phyloP scores from a whole-genome alignment of 2,329 filamentous ascomycete species.

The Lachnellula hyalina region DNA sequence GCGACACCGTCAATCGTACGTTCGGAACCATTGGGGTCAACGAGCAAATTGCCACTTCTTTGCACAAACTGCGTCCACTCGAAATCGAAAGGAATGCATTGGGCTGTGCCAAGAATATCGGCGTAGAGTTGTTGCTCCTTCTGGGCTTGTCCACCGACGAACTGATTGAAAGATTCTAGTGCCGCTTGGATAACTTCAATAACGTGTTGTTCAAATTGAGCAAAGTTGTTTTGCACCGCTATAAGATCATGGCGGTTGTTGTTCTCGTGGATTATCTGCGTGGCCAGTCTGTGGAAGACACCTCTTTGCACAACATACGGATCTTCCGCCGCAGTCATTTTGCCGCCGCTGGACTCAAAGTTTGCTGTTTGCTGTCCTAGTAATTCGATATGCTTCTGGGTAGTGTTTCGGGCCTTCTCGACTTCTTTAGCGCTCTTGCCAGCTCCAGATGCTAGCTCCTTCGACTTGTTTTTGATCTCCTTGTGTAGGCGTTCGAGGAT shows the following conservation, averaged over 20 bases:
- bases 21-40: slow-evolving; percentile 70
- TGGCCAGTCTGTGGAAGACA: slow-evolving; percentile 77
- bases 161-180: slow-evolving; percentile 76
- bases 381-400: slow-evolving; percentile 94
- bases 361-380: slow-evolving; percentile 79
- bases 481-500: slow-evolving; percentile 86
- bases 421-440: slow-evolving; percentile 85
- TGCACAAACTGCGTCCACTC: slow-evolving; percentile 85
- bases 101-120: slow-evolving; percentile 73
- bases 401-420: slow-evolving; percentile 77
- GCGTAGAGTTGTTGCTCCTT: slow-evolving; percentile 74
- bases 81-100: slow-evolving; percentile 75
- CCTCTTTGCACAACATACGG: slow-evolving; percentile 84
- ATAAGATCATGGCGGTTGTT: slow-evolving; percentile 90
- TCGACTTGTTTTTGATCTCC: slow-evolving; percentile 94
- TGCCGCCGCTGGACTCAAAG: slow-evolving; percentile 71
- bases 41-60: slow-evolving; percentile 66
- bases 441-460: slow-evolving; percentile 78
- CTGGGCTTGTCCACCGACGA: slow-evolving; percentile 75
- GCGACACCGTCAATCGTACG: slow-evolving; percentile 67
- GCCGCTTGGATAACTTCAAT: slow-evolving; percentile 77
- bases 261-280: slow-evolving; percentile 92
- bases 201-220: slow-evolving; percentile 80
- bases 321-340: slow-evolving; percentile 67
- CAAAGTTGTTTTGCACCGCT: slow-evolving; percentile 84